These are phyloP conservation scores for Croton laevigatus DNA, from an alignment of 441 rosid genomes.

Conservation along the genomic window DNA sequence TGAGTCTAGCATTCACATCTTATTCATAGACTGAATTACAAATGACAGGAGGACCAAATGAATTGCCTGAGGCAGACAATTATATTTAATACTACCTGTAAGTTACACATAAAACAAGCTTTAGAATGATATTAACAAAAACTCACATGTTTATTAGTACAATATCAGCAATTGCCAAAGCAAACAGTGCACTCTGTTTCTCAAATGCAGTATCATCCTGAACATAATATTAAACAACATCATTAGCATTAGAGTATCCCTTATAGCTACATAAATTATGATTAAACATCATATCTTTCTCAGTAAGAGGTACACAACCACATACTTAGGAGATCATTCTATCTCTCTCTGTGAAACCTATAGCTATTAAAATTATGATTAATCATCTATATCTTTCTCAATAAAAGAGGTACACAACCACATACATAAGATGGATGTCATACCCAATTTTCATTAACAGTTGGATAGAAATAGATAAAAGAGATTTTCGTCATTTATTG, in stretches of 20 bases:
- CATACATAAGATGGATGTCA: not conserved
- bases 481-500: no score
- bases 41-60: not conserved
- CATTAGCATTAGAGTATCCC: not conserved
- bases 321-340: not conserved
- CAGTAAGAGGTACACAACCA: not conserved
- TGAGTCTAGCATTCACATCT: not conserved
- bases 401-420: no score
- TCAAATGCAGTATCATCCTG: constrained; percentile 96
- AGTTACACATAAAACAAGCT: not conserved
- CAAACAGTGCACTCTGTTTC: constrained; percentile 90
- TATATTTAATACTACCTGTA: not conserved
- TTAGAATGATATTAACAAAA: not conserved
- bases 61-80: not conserved
- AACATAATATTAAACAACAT: constrained; percentile 17
- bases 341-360: not conserved
- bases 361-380: no score
- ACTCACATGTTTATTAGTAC: constrained; percentile 91
- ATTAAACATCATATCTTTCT: not conserved
- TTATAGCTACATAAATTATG: not conserved
- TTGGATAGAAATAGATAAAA: no score
- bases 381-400: no score
- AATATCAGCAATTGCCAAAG: constrained; percentile 84
- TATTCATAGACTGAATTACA: not conserved
- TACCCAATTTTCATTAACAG: not conserved